Conservation (phyloP, 2,329 filamentous ascomycete genomes). For the Lomentospora prolificans region DNA sequence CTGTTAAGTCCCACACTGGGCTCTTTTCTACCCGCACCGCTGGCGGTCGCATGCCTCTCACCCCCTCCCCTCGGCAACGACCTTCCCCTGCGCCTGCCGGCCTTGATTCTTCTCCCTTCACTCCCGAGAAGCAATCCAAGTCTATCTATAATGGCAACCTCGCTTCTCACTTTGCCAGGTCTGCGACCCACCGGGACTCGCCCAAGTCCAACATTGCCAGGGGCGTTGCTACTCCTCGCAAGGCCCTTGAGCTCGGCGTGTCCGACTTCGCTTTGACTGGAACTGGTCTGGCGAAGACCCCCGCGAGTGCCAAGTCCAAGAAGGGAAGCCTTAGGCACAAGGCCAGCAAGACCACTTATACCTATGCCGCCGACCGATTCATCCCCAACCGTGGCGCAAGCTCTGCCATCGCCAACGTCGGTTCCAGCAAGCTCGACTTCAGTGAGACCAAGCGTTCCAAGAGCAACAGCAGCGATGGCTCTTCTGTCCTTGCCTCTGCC, state of each 20-base stretch:
- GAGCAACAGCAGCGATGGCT: constrained; percentile 60
- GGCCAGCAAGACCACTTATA: constrained; percentile 67
- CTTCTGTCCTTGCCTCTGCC: constrained; percentile 65
- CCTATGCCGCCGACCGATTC: constrained; percentile 81
- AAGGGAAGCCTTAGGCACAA: constrained; percentile 44
- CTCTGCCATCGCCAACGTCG: constrained; percentile 74
- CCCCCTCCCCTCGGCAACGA: constrained; percentile 74
- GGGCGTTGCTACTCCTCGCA: constrained; percentile 64
- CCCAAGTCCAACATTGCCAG: constrained; percentile 94
- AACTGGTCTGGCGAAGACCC: constrained; percentile 59
- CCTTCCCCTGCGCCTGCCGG: constrained; percentile 40
- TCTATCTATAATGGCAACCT: constrained; percentile 76
- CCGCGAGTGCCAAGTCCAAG: constrained; percentile 45
- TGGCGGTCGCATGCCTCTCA: constrained; percentile 88
- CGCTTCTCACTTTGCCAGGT: constrained; percentile 67
- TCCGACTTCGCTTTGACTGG: constrained; percentile 89
- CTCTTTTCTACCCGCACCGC: constrained; percentile 88
- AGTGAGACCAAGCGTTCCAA: constrained; percentile 64
- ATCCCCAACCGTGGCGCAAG: constrained; percentile 89
- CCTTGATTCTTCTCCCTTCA: constrained; percentile 64
- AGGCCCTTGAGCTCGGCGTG: constrained; percentile 75
- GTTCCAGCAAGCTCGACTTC: constrained; percentile 71
- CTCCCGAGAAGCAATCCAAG: constrained; percentile 59
- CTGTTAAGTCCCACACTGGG: constrained; percentile 87
- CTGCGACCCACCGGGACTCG: constrained; percentile 64